Evolutionary conservation across 108 stramenopile genomes (phyloP), one percentile per base, ranked within the genome.

Genomic region (Mayamaea pseudoterrestris): DNA sequence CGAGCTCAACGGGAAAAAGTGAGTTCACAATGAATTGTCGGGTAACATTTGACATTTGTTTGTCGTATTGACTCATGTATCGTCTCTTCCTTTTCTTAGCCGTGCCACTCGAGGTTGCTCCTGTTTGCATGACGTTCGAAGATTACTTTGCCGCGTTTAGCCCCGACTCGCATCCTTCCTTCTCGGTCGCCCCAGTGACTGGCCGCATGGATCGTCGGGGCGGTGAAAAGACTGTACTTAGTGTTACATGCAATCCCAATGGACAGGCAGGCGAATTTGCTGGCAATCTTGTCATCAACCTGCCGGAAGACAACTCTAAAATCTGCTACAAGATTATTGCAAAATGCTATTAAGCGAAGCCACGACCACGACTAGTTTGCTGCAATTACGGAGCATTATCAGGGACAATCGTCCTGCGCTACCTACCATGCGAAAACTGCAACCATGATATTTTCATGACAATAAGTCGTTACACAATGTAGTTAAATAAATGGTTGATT

Each of bases 41-140:
- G 21, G 44, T 5, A 12, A 11, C 32, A 11, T 34, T 12, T 8
- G 8, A 26, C 23, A 44, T 25, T 5, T 22, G 21, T 22, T 11
- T 12, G 8, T 12, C 8, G 8, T 8, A 34, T 34, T 34, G 32
- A 11, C 28, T 47, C 41, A 6, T 18, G 7, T 47, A 3, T 24
- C 4, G 20, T 34, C 35, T 3, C 8, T 20, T 9, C 7, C 35
- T 39, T 13, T 23, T n/a, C n/a, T n/a, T n/a, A n/a, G n/a, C n/a
- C 26, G 16, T 80, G 28, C 16, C 42, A 11, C 52, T 87, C 12
- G 57, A 46, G 14, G 73, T 83, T 30, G 53, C 58, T 31, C 80
- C 87, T 8, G 61, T 78, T 21, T 89, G 87, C 49, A 89, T 89
- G 87, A 75, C 74, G 13, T 89, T 82, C 56, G 87, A 89, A 59